Evolutionary conservation across 495 filamentous ascomycete genomes (phyloP).

Genomic region (Penicillium coprophilum): DNA sequence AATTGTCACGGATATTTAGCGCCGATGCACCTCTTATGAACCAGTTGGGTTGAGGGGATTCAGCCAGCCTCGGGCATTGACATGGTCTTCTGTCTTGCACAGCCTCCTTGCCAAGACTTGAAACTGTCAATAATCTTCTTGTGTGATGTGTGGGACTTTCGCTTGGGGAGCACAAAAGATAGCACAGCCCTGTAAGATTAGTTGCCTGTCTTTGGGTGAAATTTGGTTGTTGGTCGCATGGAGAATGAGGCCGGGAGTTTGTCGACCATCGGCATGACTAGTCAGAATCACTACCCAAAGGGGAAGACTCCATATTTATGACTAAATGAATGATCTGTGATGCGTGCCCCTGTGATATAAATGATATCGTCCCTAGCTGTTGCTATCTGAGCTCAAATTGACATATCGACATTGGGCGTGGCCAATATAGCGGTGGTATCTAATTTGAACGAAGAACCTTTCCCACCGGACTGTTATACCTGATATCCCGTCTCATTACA

Average conservation of each 20-base stretch:
- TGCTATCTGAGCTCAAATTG: background rate
- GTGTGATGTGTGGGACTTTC: background rate
- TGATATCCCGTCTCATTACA: background rate
- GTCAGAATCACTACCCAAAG: background rate
- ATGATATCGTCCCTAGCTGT: background rate
- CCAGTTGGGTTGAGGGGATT: background rate
- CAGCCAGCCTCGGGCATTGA: background rate
- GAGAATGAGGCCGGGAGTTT: background rate
- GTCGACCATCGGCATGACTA: background rate
- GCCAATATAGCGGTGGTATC: too few relatives aligned
- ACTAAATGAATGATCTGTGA: background rate
- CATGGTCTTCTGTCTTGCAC: conserved; percentile 6
- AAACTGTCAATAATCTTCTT: background rate
- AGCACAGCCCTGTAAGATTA: background rate
- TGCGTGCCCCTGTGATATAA: background rate
- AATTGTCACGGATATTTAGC: background rate
- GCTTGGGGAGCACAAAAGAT: background rate
- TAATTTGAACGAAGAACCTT: too few relatives aligned
- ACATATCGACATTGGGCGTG: background rate
- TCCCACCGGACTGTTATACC: background rate
- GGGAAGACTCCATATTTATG: background rate
- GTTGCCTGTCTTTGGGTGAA: background rate
- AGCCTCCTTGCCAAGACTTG: conserved; percentile 22
- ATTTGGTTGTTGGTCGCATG: background rate
- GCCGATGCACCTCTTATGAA: background rate